Evolutionary conservation across 345 rosid species (phyloP).

Genomic region (Diplotaxis tenuifolia): DNA sequence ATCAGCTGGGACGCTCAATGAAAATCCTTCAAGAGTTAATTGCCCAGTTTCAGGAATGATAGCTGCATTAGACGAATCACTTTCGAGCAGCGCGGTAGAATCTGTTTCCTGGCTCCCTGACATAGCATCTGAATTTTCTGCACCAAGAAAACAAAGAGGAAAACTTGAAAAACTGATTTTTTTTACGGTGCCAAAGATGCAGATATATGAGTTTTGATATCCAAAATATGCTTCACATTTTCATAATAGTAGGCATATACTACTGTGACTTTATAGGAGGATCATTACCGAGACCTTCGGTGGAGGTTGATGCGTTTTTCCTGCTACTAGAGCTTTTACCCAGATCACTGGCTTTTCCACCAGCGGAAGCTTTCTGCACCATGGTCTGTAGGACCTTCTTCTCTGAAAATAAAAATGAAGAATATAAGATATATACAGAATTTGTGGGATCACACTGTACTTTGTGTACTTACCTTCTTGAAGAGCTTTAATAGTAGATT

Average conservation of each 20-base stretch:
- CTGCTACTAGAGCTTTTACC: slow-evolving; percentile 41
- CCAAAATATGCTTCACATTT: slow-evolving; percentile 19
- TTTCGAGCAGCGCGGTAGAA: slow-evolving; percentile 38
- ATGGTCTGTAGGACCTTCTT: slow-evolving; percentile 87
- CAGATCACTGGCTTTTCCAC: slow-evolving; percentile 52
- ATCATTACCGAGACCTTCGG: slow-evolving; percentile 80
- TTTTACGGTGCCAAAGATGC: neutral
- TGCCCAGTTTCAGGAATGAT: slow-evolving; percentile 47
- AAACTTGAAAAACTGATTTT: neutral
- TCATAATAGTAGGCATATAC: neutral
- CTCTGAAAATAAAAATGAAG: slow-evolving; percentile 51
- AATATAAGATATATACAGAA: slow-evolving; percentile 8
- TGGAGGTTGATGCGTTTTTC: slow-evolving; percentile 76
- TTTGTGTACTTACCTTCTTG: slow-evolving; percentile 66
- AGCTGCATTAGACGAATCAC: slow-evolving; percentile 40
- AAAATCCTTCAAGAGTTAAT: slow-evolving; percentile 48
- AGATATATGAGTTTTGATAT: neutral
- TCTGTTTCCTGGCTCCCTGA: slow-evolving; percentile 44
- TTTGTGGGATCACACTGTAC: slow-evolving; percentile 9
- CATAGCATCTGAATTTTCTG: slow-evolving; percentile 35
- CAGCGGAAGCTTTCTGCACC: slow-evolving; percentile 65
- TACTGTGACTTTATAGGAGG: neutral
- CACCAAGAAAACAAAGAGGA: neutral
- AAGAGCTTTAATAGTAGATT: slow-evolving; percentile 77
- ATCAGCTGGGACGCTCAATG: slow-evolving; percentile 71